phyloP scores from a whole-genome alignment of 2,329 filamentous ascomycete species.

The Fusarium burgessii region DNA sequence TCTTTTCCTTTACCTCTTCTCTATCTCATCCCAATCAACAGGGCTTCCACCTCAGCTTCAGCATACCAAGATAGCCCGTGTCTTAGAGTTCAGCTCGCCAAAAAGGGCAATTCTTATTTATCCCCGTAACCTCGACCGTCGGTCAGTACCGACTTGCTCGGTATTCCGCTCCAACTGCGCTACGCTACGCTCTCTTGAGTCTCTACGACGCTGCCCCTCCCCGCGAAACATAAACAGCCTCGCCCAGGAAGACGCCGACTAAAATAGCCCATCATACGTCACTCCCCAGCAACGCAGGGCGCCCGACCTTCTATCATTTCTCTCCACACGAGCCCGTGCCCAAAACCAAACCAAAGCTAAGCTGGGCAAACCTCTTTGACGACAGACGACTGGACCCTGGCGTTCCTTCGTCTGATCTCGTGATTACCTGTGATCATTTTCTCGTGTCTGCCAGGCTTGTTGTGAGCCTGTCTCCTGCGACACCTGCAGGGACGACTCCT shows the following conservation, averaged over 20 bases:
- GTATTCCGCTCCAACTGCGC: background rate
- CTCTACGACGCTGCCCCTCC: conserved; percentile 27
- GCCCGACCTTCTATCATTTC: conserved; percentile 28
- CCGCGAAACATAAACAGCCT: conserved; percentile 41
- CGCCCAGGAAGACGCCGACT: conserved; percentile 30
- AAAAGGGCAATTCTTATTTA: conserved; percentile 14
- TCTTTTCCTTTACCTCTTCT: background rate
- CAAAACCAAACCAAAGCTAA: conserved; percentile 20
- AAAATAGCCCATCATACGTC: conserved; percentile 44
- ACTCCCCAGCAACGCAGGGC: conserved; percentile 38
- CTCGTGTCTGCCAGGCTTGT: conserved; percentile 8
- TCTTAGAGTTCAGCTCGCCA: conserved; percentile 22
- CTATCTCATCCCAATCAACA: background rate
- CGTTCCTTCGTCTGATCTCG: conserved; percentile 38
- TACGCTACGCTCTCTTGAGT: conserved; percentile 4
- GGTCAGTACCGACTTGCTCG: background rate
- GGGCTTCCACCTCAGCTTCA: background rate
- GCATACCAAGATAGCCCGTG: conserved; percentile 12
- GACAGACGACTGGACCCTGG: conserved; percentile 30
- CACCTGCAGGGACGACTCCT: conserved; percentile 18
- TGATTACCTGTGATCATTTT: conserved; percentile 38
- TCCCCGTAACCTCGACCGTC: conserved; percentile 13
- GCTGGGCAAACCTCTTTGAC: conserved; percentile 27
- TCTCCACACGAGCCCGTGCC: conserved; percentile 34
- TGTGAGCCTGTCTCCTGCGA: conserved; percentile 5